Evolutionary conservation across 495 filamentous ascomycete genomes (phyloP).

Genomic region (Recurvomyces mirabilis): DNA sequence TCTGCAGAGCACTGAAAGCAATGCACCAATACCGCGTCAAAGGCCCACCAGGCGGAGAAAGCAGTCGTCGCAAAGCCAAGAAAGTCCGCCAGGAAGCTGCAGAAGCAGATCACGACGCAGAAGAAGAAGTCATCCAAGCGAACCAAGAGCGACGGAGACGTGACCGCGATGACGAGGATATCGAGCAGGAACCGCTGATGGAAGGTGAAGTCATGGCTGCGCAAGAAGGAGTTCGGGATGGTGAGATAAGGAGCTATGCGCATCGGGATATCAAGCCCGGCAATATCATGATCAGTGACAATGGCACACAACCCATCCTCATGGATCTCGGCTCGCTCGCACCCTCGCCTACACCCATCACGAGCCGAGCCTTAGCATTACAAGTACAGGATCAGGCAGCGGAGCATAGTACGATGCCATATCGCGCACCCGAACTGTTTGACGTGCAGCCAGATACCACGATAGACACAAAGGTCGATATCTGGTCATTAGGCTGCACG

Average conservation of each 20-base stretch:
- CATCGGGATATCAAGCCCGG: slow-evolving; percentile 97
- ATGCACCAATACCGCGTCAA: slow-evolving; percentile 82
- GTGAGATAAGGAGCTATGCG: slow-evolving; percentile 70
- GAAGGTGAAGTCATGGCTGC: slow-evolving; percentile 63
- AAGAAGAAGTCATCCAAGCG: slow-evolving; percentile 41
- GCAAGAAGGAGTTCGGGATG: slow-evolving; percentile 60
- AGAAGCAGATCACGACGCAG: slow-evolving; percentile 48
- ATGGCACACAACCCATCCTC: slow-evolving; percentile 77
- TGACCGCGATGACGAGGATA: slow-evolving; percentile 41
- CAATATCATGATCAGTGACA: slow-evolving; percentile 93
- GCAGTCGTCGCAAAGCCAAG: slow-evolving; percentile 47
- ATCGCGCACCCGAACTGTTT: slow-evolving; percentile 93
- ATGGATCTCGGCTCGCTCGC: slow-evolving; percentile 96
- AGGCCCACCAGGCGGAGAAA: slow-evolving; percentile 40
- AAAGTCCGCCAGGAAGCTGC: slow-evolving; percentile 48
- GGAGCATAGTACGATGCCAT: slow-evolving; percentile 96
- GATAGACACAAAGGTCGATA: slow-evolving; percentile 94
- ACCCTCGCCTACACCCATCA: slow-evolving; percentile 82
- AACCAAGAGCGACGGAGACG: slow-evolving; percentile 37
- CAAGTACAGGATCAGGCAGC: slow-evolving; percentile 88
- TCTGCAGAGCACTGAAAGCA: slow-evolving; percentile 72
- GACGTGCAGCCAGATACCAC: slow-evolving; percentile 90
- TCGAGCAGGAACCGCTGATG: slow-evolving; percentile 43
- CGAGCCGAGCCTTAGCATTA: slow-evolving; percentile 78
- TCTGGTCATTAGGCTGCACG: slow-evolving; percentile 95